phyloP scores from a whole-genome alignment of 805 yeast species.

The Starmerella sp. region DNA sequence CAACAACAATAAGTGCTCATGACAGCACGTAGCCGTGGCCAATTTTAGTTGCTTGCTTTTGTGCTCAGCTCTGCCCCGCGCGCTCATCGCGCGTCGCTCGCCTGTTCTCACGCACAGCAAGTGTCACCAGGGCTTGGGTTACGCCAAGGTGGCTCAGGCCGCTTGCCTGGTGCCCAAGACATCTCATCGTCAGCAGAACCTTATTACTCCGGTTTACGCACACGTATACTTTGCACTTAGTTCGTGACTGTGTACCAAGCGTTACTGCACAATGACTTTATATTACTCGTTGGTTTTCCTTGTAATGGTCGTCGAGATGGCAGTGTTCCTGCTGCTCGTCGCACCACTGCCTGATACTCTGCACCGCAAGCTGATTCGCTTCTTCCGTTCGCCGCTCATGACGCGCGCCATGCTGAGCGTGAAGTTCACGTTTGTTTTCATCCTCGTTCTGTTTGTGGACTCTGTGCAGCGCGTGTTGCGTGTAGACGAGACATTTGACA shows the following conservation, averaged over 20 bases:
- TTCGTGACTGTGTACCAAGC: not conserved
- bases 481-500: constrained; percentile 47
- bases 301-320: constrained; percentile 69
- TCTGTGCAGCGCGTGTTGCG: constrained; percentile 72
- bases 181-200: not conserved
- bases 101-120: not conserved
- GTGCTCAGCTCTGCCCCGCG: too few species aligned
- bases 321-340: constrained; percentile 64
- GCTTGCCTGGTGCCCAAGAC: not conserved
- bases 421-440: constrained; percentile 73
- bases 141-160: not conserved
- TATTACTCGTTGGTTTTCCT: constrained; percentile 48
- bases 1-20: too few species aligned
- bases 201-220: not conserved
- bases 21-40: too few species aligned
- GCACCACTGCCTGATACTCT: constrained; percentile 71
- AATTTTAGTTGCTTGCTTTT: too few species aligned
- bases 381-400: constrained; percentile 52
- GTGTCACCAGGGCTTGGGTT: not conserved
- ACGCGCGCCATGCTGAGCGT: constrained; percentile 64
- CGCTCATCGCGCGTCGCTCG: too few species aligned
- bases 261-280: constrained; percentile 30
- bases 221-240: not conserved
- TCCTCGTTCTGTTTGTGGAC: constrained; percentile 73
- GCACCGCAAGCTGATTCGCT: constrained; percentile 54